These are phyloP conservation scores for Pontederia paniculata DNA, from an alignment of 176 grass and related monocot genomes.

Conservation along the genomic window DNA sequence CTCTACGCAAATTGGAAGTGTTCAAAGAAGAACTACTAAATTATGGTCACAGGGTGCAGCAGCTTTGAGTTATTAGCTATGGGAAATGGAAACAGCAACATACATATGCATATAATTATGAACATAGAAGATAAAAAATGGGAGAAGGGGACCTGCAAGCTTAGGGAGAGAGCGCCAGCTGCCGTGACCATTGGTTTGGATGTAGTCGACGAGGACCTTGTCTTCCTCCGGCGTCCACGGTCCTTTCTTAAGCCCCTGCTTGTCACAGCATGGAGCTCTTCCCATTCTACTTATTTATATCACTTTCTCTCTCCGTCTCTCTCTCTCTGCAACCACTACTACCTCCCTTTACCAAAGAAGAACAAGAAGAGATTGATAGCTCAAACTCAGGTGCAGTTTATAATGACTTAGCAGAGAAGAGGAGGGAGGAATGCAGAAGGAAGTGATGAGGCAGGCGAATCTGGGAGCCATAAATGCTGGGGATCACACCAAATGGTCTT, in stretches of 20 bases:
- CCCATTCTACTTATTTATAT: constrained; percentile 31
- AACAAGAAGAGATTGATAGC: neutral
- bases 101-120: no score
- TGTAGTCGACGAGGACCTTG: constrained; percentile 78
- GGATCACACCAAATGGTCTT: neutral
- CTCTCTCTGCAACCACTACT: no score
- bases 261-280: constrained; percentile 88
- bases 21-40: no score
- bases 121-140: neutral
- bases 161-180: constrained; percentile 88
- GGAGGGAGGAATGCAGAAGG: no score
- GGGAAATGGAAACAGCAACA: no score
- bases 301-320: neutral
- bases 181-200: constrained; percentile 68
- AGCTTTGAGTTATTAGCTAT: no score
- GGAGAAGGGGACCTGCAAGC: constrained; percentile 45
- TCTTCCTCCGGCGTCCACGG: constrained; percentile 95
- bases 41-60: no score
- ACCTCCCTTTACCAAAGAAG: no score
- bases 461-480: neutral
- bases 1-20: no score
- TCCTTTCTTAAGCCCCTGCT: constrained; percentile 87
- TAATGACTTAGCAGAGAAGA: neutral
- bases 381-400: neutral
- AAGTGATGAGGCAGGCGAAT: neutral